Base-by-base conservation (phyloP, 768 basidiomycete genomes). In the Leccinum disarticulatum region DNA sequence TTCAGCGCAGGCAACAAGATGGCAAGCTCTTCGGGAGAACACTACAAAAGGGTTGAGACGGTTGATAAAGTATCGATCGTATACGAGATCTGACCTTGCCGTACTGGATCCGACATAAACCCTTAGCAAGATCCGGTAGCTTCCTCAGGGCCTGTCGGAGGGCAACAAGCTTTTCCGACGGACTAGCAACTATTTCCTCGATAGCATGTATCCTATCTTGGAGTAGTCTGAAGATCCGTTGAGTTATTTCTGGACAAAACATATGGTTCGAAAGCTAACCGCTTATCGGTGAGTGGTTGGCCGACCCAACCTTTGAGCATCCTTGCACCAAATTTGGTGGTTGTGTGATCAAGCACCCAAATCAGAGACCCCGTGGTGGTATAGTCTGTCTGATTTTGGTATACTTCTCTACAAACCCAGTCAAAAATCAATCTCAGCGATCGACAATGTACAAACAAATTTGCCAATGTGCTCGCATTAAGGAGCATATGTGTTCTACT, bases 31-130 rank as follows among this genome's bases (percentile, higher is more conserved):
- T 86, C 80, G 0, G 95, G 91, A 1, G 88, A 88, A 55, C 92
- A 94, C 88, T 92, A 63, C 4, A 33, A 53, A 49, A 27, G 9
- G 11, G 27, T 55, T 41, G 30, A 48, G 19, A 11, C 10, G 1
- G 31, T 51, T n/a, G 50, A 36, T 43, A 30, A 38, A 35, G 10
- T 25, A 36, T n/a, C 25, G 19, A 49, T 19, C 9, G 7, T 35
- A 22, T 9, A 35, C n/a, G 10, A 64, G 52, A 53, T 27, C 77
- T 64, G 63, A 93, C 93, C 78, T 93, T 91, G 51, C 93, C 91
- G 65, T 96, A 96, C 68, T 95, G 93, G 33, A 98, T 90, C 31
- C 94, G 79, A 61, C 87, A 89, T 15, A 98, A 76, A 0, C 96
- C 96, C 68, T 84, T 88, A 0, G 90, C 86, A 50, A 98, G 83